phyloP scores from a whole-genome alignment of 768 basidiomycete genomes.

The Xerocomellus dryophilus region DNA sequence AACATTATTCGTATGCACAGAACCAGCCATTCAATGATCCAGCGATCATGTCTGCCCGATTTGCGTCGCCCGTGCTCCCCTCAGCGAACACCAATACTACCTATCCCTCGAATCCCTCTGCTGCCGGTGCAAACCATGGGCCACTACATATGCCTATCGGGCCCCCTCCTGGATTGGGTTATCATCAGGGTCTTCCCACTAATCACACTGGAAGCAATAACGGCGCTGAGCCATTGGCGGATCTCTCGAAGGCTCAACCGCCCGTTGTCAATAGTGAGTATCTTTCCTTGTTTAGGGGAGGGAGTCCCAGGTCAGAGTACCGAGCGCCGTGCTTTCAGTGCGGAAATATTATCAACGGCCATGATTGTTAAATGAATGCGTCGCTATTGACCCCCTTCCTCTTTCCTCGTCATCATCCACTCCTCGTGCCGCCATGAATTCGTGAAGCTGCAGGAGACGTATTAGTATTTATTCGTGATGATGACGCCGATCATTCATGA shows the following conservation, averaged over 20 bases:
- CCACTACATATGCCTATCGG: slow-evolving; percentile 40
- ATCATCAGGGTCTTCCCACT: slow-evolving; percentile 33
- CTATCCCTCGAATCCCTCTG: slow-evolving; percentile 14
- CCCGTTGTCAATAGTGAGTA: slow-evolving; percentile 60
- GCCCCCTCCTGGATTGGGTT: slow-evolving; percentile 67
- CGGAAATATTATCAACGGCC: slow-evolving; percentile 74
- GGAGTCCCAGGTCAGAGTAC: slow-evolving; percentile 78
- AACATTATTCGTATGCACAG: slow-evolving; percentile 33
- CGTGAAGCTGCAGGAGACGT: slow-evolving; percentile 26
- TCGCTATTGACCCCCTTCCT: slow-evolving; percentile 16
- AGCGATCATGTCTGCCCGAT: slow-evolving; percentile 76
- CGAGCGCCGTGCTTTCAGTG: slow-evolving; percentile 89
- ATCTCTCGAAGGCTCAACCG: slow-evolving; percentile 24
- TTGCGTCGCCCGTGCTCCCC: slow-evolving; percentile 43
- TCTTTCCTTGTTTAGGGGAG: slow-evolving; percentile 62
- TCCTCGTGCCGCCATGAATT: slow-evolving; percentile 27
- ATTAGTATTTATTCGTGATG: slow-evolving; percentile 21
- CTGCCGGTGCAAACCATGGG: slow-evolving; percentile 11
- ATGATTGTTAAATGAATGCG: slow-evolving; percentile 47
- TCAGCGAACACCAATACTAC: slow-evolving; percentile 9
- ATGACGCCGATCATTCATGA: slow-evolving; percentile 20
- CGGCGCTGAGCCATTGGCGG: slow-evolving; percentile 21
- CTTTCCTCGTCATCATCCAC: slow-evolving; percentile 25
- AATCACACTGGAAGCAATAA: slow-evolving; percentile 21
- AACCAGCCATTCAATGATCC: slow-evolving; percentile 64